Percentiles rank a stretch among this genome's conserved stretches.
phyloP scores from a whole-genome alignment of 768 basidiomycete species.

The Tricholoma flavovirens region DNA sequence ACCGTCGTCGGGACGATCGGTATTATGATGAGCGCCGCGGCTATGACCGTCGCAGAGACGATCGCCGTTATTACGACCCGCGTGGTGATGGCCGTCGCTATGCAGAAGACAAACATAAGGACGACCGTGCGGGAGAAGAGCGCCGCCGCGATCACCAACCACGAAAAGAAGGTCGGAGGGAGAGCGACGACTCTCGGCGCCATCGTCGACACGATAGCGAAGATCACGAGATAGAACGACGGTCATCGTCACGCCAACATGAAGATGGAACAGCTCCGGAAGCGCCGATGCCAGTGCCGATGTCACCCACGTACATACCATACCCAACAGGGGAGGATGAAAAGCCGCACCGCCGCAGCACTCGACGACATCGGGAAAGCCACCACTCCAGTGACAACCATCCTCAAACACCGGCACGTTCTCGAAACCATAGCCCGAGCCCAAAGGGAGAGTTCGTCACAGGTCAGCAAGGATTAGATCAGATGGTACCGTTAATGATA shows the following conservation, averaged over 20 bases:
- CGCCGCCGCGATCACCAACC: background rate
- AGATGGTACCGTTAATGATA: conserved; percentile 23
- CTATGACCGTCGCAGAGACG: conserved; percentile 5
- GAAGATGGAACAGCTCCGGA: background rate
- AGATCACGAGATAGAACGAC: background rate
- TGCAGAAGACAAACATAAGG: conserved; percentile 1
- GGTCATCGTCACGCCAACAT: background rate
- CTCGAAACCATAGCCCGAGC: conserved; percentile 14
- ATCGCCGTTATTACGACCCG: conserved; percentile 6
- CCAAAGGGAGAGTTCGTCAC: conserved; percentile 11
- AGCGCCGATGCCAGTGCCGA: conserved; percentile 2
- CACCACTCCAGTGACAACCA: conserved; percentile 16
- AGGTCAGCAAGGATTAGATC: conserved; percentile 20
- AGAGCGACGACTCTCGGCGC: background rate
- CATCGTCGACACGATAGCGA: background rate
- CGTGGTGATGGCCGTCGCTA: background rate
- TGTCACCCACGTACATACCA: conserved; percentile 13
- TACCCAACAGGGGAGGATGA: conserved; percentile 10
- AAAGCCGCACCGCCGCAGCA: conserved; percentile 5
- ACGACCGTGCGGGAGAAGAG: conserved; percentile 3
- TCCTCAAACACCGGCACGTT: background rate
- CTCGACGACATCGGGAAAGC: conserved; percentile 6
- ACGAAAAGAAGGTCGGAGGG: background rate
- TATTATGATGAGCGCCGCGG: conserved; percentile 11
- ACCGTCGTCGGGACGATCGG: conserved; percentile 7